A percentile compares a stretch with the other conserved stretches of the same genome.
Conservation (phyloP, 176 grass and related monocot species). For the Cenchrus americanus region DNA sequence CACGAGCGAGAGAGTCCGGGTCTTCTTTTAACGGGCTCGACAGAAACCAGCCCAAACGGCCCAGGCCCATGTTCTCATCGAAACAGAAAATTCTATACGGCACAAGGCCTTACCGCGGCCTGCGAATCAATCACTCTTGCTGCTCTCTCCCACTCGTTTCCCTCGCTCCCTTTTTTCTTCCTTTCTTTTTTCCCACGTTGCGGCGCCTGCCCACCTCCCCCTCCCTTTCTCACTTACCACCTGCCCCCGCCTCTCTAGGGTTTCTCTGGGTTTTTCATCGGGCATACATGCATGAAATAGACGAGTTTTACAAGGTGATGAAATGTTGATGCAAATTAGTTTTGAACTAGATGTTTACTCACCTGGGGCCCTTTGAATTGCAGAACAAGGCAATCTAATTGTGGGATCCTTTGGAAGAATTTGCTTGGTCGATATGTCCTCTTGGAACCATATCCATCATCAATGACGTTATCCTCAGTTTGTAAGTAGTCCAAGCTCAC, state of each 20-base stretch:
- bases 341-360: neutral
- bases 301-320: neutral
- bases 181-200: constrained; percentile 35
- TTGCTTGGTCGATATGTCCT: constrained; percentile 28
- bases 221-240: neutral
- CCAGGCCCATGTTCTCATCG: neutral
- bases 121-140: neutral
- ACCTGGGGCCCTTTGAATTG: constrained; percentile 35
- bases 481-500: constrained; percentile 38
- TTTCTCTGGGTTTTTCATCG: constrained; percentile 61
- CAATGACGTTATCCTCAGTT: neutral
- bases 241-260: constrained; percentile 34
- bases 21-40: no score
- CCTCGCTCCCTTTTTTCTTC: constrained; percentile 11
- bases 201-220: neutral
- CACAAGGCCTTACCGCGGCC: neutral
- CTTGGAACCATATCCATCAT: neutral
- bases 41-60: neutral
- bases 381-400: constrained; percentile 34
- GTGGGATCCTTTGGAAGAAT: constrained; percentile 29
- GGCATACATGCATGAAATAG: neutral
- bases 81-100: constrained; percentile 32
- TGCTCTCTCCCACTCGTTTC: constrained; percentile 35
- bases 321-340: neutral
- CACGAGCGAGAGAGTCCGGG: no score